phyloP scores from a whole-genome alignment of 1,284 basidiomycete species.

The Mycena citricolor region DNA sequence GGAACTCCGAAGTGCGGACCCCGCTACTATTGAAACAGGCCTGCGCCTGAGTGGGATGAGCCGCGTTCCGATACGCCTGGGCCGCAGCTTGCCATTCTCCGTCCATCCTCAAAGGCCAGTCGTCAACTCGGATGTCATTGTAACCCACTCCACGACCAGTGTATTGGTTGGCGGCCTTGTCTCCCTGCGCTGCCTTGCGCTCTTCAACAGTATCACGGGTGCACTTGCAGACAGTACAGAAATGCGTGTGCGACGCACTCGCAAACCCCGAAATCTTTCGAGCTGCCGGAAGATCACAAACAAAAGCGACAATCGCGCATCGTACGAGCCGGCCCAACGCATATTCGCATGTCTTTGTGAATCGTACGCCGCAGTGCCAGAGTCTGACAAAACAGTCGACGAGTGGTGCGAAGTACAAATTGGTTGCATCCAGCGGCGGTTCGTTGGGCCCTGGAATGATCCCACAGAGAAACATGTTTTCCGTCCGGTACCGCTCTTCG shows the following conservation, averaged over 20 bases:
- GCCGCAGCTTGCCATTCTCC: constrained; percentile 23
- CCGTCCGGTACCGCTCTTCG: constrained; percentile 29
- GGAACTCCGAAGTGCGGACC: constrained; percentile 36
- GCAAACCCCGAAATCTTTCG: constrained; percentile 35
- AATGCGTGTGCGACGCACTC: constrained; percentile 24
- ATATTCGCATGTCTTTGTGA: constrained; percentile 24
- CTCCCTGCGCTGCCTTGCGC: constrained; percentile 28
- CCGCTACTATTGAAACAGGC: constrained; percentile 25
- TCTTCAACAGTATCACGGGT: constrained; percentile 23
- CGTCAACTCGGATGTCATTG: constrained; percentile 19
- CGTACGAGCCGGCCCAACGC: constrained; percentile 26
- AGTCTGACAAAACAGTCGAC: constrained; percentile 49
- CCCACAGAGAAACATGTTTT: constrained; percentile 40
- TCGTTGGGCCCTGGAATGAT: constrained; percentile 36
- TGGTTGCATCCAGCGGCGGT: constrained; percentile 31
- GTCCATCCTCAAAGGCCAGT: constrained; percentile 24
- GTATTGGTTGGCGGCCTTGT: too few relatives aligned
- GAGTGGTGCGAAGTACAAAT: constrained; percentile 31
- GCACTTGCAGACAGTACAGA: constrained; percentile 36
- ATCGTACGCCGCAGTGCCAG: constrained; percentile 29
- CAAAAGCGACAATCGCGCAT: constrained; percentile 28
- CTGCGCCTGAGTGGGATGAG: constrained; percentile 10
- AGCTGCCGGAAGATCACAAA: constrained; percentile 41
- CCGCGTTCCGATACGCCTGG: constrained; percentile 14
- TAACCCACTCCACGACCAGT: constrained; percentile 10